These are phyloP conservation scores for Cadophora sp. DNA, from an alignment of 2,329 filamentous ascomycete genomes.

Conservation along the genomic window DNA sequence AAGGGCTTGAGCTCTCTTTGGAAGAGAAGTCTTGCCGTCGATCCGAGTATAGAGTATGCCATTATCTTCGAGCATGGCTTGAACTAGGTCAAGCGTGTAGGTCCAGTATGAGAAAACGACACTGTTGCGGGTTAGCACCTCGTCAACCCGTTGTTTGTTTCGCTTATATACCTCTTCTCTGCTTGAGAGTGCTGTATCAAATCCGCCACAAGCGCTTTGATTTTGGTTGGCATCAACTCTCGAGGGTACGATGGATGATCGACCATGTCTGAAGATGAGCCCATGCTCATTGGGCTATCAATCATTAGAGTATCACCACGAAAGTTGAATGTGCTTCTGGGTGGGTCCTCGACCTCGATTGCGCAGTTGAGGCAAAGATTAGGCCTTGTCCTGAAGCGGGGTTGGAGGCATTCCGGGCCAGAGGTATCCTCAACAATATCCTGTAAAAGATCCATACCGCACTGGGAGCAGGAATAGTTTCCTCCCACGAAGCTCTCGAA, in stretches of 20 bases:
- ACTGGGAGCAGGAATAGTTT: not conserved
- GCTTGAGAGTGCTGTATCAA: not conserved
- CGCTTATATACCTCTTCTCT: not conserved
- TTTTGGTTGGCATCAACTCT: constrained; percentile 27
- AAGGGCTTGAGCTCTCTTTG: not conserved
- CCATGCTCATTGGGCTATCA: not conserved
- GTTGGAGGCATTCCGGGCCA: not conserved
- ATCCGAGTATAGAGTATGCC: constrained; percentile 46
- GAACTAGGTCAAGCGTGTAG: constrained; percentile 26
- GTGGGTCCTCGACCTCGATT: not conserved
- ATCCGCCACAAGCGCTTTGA: constrained; percentile 27
- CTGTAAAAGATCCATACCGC: not conserved
- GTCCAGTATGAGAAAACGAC: constrained; percentile 32
- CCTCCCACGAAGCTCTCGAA: not conserved
- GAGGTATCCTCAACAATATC: not conserved
- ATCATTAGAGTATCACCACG: not conserved
- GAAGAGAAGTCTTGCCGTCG: constrained; percentile 49
- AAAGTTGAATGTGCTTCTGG: not conserved
- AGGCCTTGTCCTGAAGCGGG: not conserved
- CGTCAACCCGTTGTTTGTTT: too few species aligned
- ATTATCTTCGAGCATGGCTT: constrained; percentile 10
- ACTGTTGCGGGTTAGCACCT: constrained; percentile 9
- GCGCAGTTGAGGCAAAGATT: not conserved
- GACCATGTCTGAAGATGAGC: not conserved
- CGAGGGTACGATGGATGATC: not conserved